These are phyloP conservation scores for Ogataea hybrid DNA, from an alignment of 1,139 yeast genomes.

Conservation along the genomic window DNA sequence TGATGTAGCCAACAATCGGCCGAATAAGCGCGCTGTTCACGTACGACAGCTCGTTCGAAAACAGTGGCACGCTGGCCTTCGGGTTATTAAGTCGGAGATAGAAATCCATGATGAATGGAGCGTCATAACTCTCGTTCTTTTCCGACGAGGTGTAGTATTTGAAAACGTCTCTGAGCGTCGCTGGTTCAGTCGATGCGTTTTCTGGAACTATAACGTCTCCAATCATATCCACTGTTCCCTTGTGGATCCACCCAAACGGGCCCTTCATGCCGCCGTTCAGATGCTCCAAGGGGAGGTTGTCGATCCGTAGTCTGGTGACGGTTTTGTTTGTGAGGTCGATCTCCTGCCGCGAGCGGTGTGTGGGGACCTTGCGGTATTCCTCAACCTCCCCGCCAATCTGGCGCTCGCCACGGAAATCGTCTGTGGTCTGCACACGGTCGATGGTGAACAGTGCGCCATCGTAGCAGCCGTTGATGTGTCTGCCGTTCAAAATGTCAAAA, in stretches of 20 bases:
- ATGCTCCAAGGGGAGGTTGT: conserved; percentile 83
- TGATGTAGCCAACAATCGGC: conserved; percentile 94
- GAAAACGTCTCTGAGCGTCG: conserved; percentile 43
- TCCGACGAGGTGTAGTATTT: conserved; percentile 28
- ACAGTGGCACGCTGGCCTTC: conserved; percentile 83
- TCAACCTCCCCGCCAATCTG: conserved; percentile 26
- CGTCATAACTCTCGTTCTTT: conserved; percentile 28
- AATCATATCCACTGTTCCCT: conserved; percentile 87
- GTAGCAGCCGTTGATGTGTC: conserved; percentile 83
- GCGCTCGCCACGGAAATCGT: conserved; percentile 37
- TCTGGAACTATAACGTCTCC: conserved; percentile 86
- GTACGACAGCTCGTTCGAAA: conserved; percentile 79
- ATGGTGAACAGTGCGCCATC: conserved; percentile 92
- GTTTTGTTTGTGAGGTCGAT: conserved; percentile 48
- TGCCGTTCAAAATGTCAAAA: conserved; percentile 82
- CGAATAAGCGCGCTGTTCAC: conserved; percentile 87
- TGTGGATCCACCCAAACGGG: conserved; percentile 95
- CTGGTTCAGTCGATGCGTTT: conserved; percentile 36
- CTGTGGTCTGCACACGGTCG: conserved; percentile 67
- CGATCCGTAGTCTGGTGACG: conserved; percentile 79
- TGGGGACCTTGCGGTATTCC: not conserved
- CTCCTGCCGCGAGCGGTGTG: not conserved
- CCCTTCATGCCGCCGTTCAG: conserved; percentile 87
- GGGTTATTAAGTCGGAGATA: conserved; percentile 79
- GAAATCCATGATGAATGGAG: conserved; percentile 66